A percentile compares a stretch with the other conserved stretches of the same genome.
These are phyloP conservation scores for Deuterostichococcus epilithicus DNA, from an alignment of 139 green algal species.

Conservation along the genomic window DNA sequence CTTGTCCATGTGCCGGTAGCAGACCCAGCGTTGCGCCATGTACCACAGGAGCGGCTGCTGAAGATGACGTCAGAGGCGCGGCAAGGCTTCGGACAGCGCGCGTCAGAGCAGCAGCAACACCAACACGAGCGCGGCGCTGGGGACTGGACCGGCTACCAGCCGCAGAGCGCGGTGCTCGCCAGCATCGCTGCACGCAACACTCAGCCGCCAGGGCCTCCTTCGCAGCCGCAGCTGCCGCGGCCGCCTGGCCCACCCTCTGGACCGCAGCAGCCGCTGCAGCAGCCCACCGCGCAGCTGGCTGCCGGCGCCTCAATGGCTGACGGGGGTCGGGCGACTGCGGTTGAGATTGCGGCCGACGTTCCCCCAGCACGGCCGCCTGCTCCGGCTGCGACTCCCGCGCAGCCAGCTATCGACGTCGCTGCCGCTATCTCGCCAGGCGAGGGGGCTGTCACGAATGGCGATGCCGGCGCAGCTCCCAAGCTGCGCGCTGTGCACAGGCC, in stretches of 20 bases:
- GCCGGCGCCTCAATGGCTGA: no score
- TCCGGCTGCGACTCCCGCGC: no score
- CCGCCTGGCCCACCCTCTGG: not conserved
- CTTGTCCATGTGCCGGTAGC: not conserved
- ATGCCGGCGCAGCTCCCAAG: not conserved
- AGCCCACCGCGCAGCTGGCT: no score
- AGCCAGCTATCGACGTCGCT: no score
- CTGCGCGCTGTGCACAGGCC: not conserved
- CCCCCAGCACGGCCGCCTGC: no score
- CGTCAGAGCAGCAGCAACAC: not conserved
- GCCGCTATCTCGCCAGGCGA: no score
- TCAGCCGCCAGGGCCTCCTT: no score
- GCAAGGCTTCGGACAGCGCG: not conserved
- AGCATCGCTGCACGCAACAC: conserved; percentile 15
- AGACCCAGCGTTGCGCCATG: no score
- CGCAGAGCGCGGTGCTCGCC: conserved; percentile 33
- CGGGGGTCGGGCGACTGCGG: no score
- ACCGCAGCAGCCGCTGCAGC: not conserved
- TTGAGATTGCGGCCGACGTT: no score
- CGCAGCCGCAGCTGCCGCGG: not conserved
- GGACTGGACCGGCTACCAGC: conserved; percentile 52
- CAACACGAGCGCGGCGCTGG: conserved; percentile 27
- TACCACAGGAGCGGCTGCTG: not conserved
- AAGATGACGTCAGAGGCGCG: not conserved
- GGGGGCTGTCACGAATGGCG: no score